These are phyloP conservation scores for Angomonas ambiguus DNA, from an alignment of 208 protist genomes.

Conservation along the genomic window DNA sequence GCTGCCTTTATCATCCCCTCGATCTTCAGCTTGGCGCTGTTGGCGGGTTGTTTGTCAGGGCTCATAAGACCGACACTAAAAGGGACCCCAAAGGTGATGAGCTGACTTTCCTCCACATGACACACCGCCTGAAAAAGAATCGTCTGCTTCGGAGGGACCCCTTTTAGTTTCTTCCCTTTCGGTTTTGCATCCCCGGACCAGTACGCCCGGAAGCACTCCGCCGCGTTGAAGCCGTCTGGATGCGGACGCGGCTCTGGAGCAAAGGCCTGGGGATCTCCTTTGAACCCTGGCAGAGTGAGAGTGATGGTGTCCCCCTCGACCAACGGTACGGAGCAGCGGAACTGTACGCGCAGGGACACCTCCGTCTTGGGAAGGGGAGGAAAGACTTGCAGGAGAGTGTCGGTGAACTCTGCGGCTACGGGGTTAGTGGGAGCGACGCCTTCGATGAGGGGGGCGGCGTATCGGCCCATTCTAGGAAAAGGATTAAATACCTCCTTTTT, in stretches of 20 bases:
- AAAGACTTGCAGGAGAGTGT: conserved; percentile 33
- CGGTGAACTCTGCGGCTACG: conserved; percentile 11
- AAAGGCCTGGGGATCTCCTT: conserved; percentile 27
- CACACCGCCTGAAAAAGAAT: conserved; percentile 57
- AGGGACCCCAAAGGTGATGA: conserved; percentile 52
- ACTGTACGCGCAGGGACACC: conserved; percentile 41
- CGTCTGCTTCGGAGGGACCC: conserved; percentile 57
- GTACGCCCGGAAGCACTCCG: conserved; percentile 56
- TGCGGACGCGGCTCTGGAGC: conserved; percentile 21
- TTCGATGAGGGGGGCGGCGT: background rate
- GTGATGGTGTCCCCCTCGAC: conserved; percentile 41
- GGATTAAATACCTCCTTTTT: conserved; percentile 5
- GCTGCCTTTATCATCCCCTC: conserved; percentile 44
- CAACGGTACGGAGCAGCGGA: conserved; percentile 48
- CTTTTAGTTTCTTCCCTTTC: conserved; percentile 44
- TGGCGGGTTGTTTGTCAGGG: conserved; percentile 66
- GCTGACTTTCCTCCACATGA: conserved; percentile 41
- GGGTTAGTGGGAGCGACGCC: background rate
- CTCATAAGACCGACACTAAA: conserved; percentile 38
- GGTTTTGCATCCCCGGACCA: conserved; percentile 60
- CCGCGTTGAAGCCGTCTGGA: conserved; percentile 31
- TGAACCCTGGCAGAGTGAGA: conserved; percentile 42
- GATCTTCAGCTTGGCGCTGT: conserved; percentile 78
- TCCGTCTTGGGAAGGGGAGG: conserved; percentile 32
- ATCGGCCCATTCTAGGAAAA: background rate